Base-by-base conservation (phyloP, 345 rosid species). In the Melaleuca alternifolia region DNA sequence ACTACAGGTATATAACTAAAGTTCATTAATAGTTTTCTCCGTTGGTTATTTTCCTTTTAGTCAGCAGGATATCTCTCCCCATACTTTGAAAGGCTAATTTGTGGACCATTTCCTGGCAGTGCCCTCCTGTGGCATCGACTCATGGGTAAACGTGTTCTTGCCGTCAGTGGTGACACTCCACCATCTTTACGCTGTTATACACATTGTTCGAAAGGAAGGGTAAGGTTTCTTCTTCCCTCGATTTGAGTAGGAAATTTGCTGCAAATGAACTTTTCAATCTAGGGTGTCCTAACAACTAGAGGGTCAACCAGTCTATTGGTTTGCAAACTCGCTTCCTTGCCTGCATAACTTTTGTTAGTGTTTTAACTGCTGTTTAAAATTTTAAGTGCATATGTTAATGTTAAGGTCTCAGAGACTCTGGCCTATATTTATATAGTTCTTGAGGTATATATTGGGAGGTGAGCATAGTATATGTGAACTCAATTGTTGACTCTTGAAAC, bases 51-150 rank as follows among this genome's bases (percentile, higher is more conserved):
- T 26, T 48, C 81, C 9, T 71, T 9, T 37, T 71, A 61, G 37
- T 59, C 13, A 71, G 81, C 48, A 71, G 37, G 44, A 26, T 7
- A 26, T 33, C 51, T 84, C 24, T 59, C 75, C 41, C 51, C 52
- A 1, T n/a, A 41, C 30, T 84, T 48, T 54, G 26, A 84, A 84
- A 15, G 23, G 50, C 76, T 48, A 21, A 30, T 24, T 28, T 11
- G 51, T 88, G 84, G 41, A n/a, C 53, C 20, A 23, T 83, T 61
- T 61, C 21, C 18, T 84, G 90, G 87, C 89, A 97, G 99, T 54
- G 99, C 97, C 5, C 98, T 97, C 92, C 92, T 97, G 50, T 97
- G 99, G 99, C 98, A 97, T 90, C 96, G 92, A 75, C 95, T 97
- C 82, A 97, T 97, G 98, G 99, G 99, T 54, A 96, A 91, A 91